phyloP scores from a whole-genome alignment of 208 protist species.

The Naegleria gruberi region DNA sequence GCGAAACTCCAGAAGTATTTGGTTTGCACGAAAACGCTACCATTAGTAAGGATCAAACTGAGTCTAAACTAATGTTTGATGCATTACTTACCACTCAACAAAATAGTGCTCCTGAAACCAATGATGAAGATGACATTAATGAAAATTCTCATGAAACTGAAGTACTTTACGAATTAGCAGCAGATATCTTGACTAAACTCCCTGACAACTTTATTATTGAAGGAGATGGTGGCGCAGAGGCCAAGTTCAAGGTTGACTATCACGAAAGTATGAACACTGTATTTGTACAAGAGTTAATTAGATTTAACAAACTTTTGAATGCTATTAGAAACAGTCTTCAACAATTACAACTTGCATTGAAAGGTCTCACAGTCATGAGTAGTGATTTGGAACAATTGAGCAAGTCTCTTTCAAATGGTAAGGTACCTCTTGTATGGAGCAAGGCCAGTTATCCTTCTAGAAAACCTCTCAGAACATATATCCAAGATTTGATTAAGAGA shows the following conservation, averaged over 20 bases:
- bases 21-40: constrained; percentile 85
- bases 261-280: constrained; percentile 90
- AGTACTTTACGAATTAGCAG: constrained; percentile 65
- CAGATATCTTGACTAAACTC: constrained; percentile 69
- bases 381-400: constrained; percentile 81
- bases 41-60: constrained; percentile 59
- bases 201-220: constrained; percentile 78
- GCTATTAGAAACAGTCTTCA: constrained; percentile 75
- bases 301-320: constrained; percentile 77
- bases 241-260: constrained; percentile 73
- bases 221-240: constrained; percentile 49
- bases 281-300: constrained; percentile 64
- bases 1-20: constrained; percentile 77
- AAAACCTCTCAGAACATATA: constrained; percentile 88
- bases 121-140: constrained; percentile 26
- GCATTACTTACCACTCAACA: constrained; percentile 24
- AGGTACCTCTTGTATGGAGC: constrained; percentile 77
- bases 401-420: constrained; percentile 45
- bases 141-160: not conserved
- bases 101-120: not conserved
- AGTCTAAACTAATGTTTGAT: constrained; percentile 29
- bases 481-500: constrained; percentile 81
- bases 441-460: constrained; percentile 86
- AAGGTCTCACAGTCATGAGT: constrained; percentile 93
- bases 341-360: constrained; percentile 86